Base-by-base conservation (phyloP, 306 rosid species). In the Inga oerstediana region DNA sequence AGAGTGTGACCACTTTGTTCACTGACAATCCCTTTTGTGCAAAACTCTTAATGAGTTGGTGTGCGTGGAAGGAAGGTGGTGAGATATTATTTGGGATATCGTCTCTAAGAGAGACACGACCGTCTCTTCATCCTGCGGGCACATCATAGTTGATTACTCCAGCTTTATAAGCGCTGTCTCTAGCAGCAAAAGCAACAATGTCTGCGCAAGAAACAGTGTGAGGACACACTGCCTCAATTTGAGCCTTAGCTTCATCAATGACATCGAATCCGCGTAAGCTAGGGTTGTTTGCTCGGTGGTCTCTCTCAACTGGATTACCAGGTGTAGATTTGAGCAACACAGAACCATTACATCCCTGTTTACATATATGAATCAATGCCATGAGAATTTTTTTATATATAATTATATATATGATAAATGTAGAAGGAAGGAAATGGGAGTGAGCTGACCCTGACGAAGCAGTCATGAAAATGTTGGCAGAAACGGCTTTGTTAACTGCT, bases 401-500 rank as follows among this genome's bases (percentile, higher is more conserved):
- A 4, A 52, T 52, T 52, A 15, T 52, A 4, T 17, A 15, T 17
- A 7, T 6, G 24, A 54, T 54, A 20, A 54, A 3, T 8, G 4
- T 12, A 0, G 3, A 11, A 27, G 37, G 8, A 27, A 16, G 8
- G 54, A n/a, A 37, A 2, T 68, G 17, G 39, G 39, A 24, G 67
- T 61, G 37, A 44, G 54, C 72, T 77, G 54, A 87, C 85, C 83
- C 87, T 83, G 0, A 88, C 88, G 34, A 85, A 88, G 59, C 89
- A 88, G 34, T 88, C 91, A 37, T 88, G 91, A 52, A 88, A 88
- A 65, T 88, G 45, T 67, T 67, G 72, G 45, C 13, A 16, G 72
- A 67, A 3, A 67, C 22, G 1, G 46, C 72, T 67, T 67, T 34
- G 45, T 34, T 34, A n/a, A 67, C 46, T 2, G 72, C 72, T 35